Base-by-base conservation (phyloP, 2,329 filamentous ascomycete genomes). In the Pseudocercospora vitis region DNA sequence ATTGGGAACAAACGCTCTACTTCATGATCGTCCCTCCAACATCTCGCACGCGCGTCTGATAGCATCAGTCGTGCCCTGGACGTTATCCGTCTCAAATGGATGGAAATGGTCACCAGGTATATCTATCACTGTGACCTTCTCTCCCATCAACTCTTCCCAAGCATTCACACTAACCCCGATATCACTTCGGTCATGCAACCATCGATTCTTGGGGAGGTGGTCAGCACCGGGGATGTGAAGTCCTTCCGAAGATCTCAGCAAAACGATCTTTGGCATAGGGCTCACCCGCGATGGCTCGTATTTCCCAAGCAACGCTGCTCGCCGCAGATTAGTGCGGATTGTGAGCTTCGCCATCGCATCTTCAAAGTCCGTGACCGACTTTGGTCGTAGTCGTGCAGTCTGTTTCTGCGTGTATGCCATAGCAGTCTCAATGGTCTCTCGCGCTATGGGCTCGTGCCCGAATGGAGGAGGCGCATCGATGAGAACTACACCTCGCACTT, bases 31-130 rank as follows among this genome's bases (percentile, higher is more conserved):
- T 7, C 19, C 23, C 18, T 53, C 32, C 28, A 53, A 23, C 33
- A 49, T 53, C 18, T 32, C 18, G 21, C 51, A 53, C 2, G 51
- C 51, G 8, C 28, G 16, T 6, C 35, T 46, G 39, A 53, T 48
- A 2, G 33, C 51, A 19, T 29, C 26, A 5, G 51, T 31, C 12
- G 51, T 53, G 18, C 51, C 45, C 11, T 53, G 26, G 11, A 53
- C 39, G 11, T 53, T 48, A 2, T 50, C 45, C n/a, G 33, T 24
- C 35, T 53, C 51, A 24, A 53, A 53, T 1, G 51, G 51, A 18
- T 46, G 48, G 19, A 53, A 53, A 4, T 53, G 51, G 32, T 53
- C 51, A n/a, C 51, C 51, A 29, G 51, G 45, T 9, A 53, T 53
- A 31, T 53, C 51, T 14, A 53, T 46, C 12, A 53, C 51, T 11